Percentiles rank a stretch among this genome's conserved stretches.
These are phyloP conservation scores for Silene noctiflora DNA, from an alignment of 179 eudicot species.

Conservation along the genomic window DNA sequence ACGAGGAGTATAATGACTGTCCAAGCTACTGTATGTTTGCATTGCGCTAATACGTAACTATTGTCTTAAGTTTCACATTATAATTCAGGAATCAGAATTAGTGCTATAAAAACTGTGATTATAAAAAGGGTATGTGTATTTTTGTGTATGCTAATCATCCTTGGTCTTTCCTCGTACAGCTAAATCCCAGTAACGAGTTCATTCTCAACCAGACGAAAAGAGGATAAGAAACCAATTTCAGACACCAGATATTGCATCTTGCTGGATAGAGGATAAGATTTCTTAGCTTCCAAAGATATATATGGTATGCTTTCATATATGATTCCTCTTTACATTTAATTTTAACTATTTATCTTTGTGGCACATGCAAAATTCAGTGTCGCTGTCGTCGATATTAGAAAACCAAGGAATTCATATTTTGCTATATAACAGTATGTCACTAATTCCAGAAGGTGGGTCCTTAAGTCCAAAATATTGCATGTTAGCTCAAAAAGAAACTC, in stretches of 20 bases:
- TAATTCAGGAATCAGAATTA: not conserved
- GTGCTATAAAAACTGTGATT: not conserved
- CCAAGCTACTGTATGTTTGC: conserved; percentile 8
- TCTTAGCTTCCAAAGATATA: conserved; percentile 26
- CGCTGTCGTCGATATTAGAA: conserved; percentile 27
- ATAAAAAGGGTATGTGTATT: not conserved
- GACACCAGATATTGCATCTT: conserved; percentile 26
- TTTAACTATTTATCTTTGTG: conserved; percentile 20
- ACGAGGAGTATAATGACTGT: not conserved
- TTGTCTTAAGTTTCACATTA: not conserved
- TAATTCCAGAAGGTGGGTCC: conserved; percentile 15
- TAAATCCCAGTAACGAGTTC: conserved; percentile 4
- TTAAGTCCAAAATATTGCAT: conserved; percentile 19
- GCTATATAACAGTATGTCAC: conserved; percentile 17
- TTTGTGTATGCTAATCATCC: conserved; percentile 15
- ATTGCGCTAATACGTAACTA: not conserved
- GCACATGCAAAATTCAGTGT: conserved; percentile 24
- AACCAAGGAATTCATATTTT: not conserved
- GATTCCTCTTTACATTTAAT: conserved; percentile 18
- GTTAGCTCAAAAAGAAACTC: conserved; percentile 20
- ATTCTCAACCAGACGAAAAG: conserved; percentile 28
- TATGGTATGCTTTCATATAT: conserved; percentile 17
- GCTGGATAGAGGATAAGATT: conserved; percentile 34
- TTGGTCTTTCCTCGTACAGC: conserved; percentile 19
- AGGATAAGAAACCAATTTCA: conserved; percentile 27